Percentiles rank a stretch among this genome's conserved stretches.
Evolutionary conservation across 106 monocot genomes (phyloP).

Genomic region (Acorus gramineus): DNA sequence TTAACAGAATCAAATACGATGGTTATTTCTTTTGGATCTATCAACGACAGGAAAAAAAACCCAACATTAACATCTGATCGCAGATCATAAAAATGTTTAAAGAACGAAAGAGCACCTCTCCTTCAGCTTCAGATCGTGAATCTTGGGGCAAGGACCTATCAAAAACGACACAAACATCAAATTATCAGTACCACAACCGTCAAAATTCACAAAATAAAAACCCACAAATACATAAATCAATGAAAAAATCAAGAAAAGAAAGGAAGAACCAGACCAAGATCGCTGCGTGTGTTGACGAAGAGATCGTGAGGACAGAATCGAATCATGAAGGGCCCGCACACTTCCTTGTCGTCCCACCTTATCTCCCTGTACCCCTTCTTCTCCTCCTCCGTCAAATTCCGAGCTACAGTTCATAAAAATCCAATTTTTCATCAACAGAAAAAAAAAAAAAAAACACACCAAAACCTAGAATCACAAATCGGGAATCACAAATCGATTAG

Average conservation of each 20-base stretch:
- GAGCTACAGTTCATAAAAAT: slow-evolving; percentile 26
- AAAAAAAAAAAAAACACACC: neutral
- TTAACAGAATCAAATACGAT: too few species aligned
- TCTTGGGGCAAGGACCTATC: slow-evolving; percentile 33
- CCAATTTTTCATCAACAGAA: neutral
- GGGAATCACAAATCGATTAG: too few species aligned
- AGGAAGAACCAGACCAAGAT: slow-evolving; percentile 49
- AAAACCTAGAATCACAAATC: neutral
- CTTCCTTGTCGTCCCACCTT: slow-evolving; percentile 90
- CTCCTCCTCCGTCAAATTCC: slow-evolving; percentile 95
- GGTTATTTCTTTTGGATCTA: slow-evolving; percentile 5
- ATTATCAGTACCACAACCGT: neutral
- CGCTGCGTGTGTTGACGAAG: slow-evolving; percentile 95
- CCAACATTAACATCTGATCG: neutral
- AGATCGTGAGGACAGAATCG: slow-evolving; percentile 98
- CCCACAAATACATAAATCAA: neutral
- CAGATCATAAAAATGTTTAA: neutral
- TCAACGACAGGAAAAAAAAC: slow-evolving; percentile 9
- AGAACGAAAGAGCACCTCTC: slow-evolving; percentile 35
- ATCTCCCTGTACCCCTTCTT: slow-evolving; percentile 77
- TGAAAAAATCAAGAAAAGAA: neutral
- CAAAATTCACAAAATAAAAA: neutral
- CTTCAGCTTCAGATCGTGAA: slow-evolving; percentile 72
- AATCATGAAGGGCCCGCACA: slow-evolving; percentile 77
- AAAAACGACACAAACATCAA: neutral